Base-by-base conservation (phyloP, 495 filamentous ascomycete genomes). In the Talaromyces trachyspermus region DNA sequence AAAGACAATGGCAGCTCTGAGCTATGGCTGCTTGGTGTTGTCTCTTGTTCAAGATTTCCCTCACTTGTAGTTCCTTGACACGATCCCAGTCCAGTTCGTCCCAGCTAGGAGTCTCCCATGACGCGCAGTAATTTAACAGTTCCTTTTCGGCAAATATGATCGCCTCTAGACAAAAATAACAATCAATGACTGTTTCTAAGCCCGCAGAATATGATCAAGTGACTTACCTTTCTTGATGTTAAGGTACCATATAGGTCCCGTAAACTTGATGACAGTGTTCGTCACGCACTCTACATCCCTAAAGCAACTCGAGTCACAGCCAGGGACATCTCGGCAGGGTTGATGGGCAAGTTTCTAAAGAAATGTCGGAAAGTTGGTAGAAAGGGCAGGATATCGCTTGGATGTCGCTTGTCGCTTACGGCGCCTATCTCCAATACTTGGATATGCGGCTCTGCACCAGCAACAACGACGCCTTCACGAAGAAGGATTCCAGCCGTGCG, bases 201-300 rank as follows among this genome's bases (percentile, higher is more conserved):
- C 26, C 10, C n/a, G 24, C 15, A 7, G 2, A 8, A 14, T 10
- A 24, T 49, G 18, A 5, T 24, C 10, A 30, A 20, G 20, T 19
- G 15, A 22, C 49, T 9, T 57, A 71, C 66, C 65, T 63, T 69
- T 73, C 47, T 67, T 71, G 26, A 72, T 66, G 43, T 66, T 65
- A 36, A 71, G 55, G 27, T 68, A 66, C 64, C 61, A 74, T 17
- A 60, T 54, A n/a, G 68, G 66, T 8, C 65, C 62, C n/a, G 56
- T 68, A 9, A 82, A 71, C 52, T 84, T 86, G 43, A 88, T 71
- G 27, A 84, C 56, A 2, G 81, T 86, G 43, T 76, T 77, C 2
- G 91, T 95, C 25, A 97, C 66, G 49, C 84, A 89, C 51, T 95
- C 89, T 9, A 95, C 55, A 52, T 95, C 88, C 62, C 61, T 4